Evolutionary conservation across 257 asterid species (phyloP).

Genomic region (Solanum appendiculatum): DNA sequence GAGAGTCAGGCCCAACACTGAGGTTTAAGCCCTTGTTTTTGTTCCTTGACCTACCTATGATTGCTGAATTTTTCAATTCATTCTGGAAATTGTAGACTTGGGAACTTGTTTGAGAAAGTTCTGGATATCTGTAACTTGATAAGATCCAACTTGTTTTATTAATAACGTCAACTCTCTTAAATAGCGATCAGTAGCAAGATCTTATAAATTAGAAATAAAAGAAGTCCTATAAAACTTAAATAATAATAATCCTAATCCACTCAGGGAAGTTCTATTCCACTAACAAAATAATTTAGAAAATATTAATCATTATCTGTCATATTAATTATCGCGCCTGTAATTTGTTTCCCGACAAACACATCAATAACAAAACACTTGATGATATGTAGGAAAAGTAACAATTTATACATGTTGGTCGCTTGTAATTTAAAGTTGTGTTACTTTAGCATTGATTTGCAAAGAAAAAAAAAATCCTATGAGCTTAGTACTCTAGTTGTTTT

Average conservation of each 20-base stretch:
- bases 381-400: neutral
- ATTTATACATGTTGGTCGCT: neutral
- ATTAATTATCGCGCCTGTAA: neutral
- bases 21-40: neutral
- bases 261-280: neutral
- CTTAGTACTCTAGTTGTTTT: neutral
- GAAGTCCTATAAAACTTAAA: neutral
- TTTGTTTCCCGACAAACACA: neutral
- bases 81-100: neutral
- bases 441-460: neutral
- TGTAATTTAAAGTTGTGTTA: neutral
- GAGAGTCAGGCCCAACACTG: neutral
- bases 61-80: neutral
- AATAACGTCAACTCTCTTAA: neutral
- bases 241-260: neutral
- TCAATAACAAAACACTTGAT: neutral
- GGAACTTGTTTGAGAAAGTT: neutral
- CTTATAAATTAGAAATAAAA: neutral
- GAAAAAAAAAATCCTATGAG: neutral
- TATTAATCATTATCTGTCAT: neutral
- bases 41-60: neutral
- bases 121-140: neutral
- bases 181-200: neutral
- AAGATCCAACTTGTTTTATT: neutral
- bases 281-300: neutral